These are phyloP conservation scores for Podila verticillata DNA, from an alignment of 192 early-diverging fungal species.

Conservation along the genomic window DNA sequence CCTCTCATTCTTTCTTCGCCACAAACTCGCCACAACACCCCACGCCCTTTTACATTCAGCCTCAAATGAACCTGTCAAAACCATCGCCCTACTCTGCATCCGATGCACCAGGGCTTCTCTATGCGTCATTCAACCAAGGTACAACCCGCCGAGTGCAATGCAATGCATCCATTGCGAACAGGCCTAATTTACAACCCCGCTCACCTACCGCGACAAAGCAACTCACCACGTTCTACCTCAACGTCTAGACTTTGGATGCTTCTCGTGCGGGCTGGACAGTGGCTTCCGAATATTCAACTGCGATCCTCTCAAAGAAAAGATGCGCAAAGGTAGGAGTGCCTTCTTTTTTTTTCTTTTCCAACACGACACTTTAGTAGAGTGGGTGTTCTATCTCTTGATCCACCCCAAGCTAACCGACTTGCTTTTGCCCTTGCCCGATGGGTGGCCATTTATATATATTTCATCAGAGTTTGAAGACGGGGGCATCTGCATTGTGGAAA, in stretches of 20 bases:
- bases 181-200: too few relatives aligned
- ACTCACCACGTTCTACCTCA: not conserved
- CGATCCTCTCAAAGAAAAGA: slow-evolving; percentile 86
- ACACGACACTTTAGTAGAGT: not conserved
- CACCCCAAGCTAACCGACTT: not conserved
- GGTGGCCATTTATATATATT: not conserved
- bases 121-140: slow-evolving; percentile 82
- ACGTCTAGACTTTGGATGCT: slow-evolving; percentile 75
- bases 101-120: slow-evolving; percentile 74
- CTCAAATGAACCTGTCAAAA: slow-evolving; percentile 54
- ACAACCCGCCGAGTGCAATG: not conserved
- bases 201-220: not conserved
- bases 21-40: not conserved
- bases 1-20: not conserved
- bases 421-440: not conserved
- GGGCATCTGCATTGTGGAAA: slow-evolving; percentile 82
- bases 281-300: slow-evolving; percentile 89
- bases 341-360: not conserved
- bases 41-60: not conserved
- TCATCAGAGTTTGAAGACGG: slow-evolving; percentile 81
- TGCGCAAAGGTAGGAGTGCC: slow-evolving; percentile 64
- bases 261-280: slow-evolving; percentile 80
- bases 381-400: not conserved
- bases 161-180: not conserved
- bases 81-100: slow-evolving; percentile 56